Evolutionary conservation across 306 rosid genomes (phyloP).

Genomic region (Cucumis hystrix): DNA sequence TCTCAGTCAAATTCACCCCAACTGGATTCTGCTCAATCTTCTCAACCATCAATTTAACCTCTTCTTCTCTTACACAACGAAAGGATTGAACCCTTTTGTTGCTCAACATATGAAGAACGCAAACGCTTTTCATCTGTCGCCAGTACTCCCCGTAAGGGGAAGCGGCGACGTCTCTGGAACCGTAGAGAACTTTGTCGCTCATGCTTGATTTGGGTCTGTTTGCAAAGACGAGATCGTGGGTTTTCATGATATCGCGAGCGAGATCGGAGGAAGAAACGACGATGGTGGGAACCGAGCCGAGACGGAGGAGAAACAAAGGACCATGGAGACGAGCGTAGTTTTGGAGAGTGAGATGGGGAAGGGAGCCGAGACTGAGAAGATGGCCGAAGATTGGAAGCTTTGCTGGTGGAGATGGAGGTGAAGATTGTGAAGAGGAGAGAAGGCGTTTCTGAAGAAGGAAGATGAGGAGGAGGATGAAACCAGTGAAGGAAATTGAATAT

Average conservation of each 20-base stretch:
- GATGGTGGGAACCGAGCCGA: slow-evolving; percentile 12
- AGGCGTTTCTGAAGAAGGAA: slow-evolving; percentile 9
- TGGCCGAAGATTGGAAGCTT: slow-evolving; percentile 19
- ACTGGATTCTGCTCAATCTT: not conserved
- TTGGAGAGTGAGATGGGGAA: slow-evolving; percentile 11
- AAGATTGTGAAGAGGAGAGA: not conserved
- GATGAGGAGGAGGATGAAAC: slow-evolving; percentile 10
- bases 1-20: slow-evolving; percentile 24
- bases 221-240: slow-evolving; percentile 19
- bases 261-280: slow-evolving; percentile 10
- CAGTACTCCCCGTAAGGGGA: slow-evolving; percentile 30
- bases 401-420: slow-evolving; percentile 17
- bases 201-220: slow-evolving; percentile 7
- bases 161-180: not conserved
- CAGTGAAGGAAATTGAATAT: slow-evolving; percentile 11
- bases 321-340: slow-evolving; percentile 9
- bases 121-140: slow-evolving; percentile 19
- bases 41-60: not conserved
- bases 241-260: slow-evolving; percentile 24
- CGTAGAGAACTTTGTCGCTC: not conserved
- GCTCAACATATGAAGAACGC: slow-evolving; percentile 19
- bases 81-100: slow-evolving; percentile 22
- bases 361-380: slow-evolving; percentile 14
- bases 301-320: slow-evolving; percentile 17
- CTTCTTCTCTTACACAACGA: slow-evolving; percentile 16